These are phyloP conservation scores for Marasmius tenuissimus DNA, from an alignment of 1,284 basidiomycete species.

Conservation along the genomic window DNA sequence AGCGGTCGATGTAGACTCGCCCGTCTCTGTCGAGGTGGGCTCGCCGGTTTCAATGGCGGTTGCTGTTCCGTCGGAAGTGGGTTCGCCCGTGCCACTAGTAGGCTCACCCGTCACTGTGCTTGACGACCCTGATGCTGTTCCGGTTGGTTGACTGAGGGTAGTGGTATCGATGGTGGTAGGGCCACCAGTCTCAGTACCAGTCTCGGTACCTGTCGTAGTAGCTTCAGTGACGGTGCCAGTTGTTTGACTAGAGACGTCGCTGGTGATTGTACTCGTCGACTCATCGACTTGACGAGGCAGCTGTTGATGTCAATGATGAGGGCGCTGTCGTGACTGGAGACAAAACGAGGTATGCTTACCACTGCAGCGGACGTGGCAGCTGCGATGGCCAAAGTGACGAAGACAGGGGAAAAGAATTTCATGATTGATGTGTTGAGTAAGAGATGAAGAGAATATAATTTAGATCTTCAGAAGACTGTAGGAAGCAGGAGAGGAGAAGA, in stretches of 20 bases:
- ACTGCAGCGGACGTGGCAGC: neutral
- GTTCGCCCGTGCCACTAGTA: neutral
- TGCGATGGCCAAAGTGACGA: neutral
- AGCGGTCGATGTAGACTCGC: neutral
- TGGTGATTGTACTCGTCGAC: neutral
- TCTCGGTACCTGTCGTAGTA: neutral
- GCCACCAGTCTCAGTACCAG: neutral
- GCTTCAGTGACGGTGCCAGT: neutral
- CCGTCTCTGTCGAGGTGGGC: neutral
- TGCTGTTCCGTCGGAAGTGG: neutral
- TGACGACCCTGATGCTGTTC: neutral
- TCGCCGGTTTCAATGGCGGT: neutral
- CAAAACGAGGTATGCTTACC: neutral
- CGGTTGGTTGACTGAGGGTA: too few species aligned
- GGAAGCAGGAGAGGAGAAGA: too few species aligned
- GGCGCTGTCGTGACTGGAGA: neutral
- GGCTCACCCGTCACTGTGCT: neutral
- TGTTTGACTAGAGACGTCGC: neutral
- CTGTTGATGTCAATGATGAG: neutral
- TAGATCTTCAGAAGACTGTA: too few species aligned
- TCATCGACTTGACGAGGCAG: neutral
- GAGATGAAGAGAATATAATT: too few species aligned
- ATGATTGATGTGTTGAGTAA: neutral
- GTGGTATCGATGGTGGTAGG: neutral
- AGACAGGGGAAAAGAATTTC: neutral